Conservation (phyloP, 495 filamentous ascomycete genomes). For the Pyrenula aspistea region DNA sequence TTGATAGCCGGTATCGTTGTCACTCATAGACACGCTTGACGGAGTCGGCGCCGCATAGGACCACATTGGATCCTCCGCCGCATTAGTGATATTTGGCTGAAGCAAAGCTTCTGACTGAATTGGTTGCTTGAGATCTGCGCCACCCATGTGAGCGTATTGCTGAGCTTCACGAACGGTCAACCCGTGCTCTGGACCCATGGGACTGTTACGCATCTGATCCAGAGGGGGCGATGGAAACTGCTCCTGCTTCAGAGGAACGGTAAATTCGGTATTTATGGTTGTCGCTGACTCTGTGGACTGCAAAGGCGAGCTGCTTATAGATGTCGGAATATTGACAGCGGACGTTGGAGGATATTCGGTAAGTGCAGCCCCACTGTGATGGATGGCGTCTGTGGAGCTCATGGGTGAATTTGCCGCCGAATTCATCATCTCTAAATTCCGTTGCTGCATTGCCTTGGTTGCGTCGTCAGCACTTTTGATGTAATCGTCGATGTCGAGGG, state of each 20-base stretch:
- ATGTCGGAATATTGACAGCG: background rate
- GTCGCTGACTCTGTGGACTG: background rate
- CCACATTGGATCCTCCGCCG: background rate
- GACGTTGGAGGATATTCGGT: background rate
- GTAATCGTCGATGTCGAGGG: slow-evolving; percentile 51
- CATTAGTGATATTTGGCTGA: background rate
- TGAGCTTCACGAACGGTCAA: background rate
- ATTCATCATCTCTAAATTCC: slow-evolving; percentile 3
- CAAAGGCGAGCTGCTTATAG: background rate
- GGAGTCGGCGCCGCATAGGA: background rate
- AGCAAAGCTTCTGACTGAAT: background rate
- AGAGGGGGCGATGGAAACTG: background rate
- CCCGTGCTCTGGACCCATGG: background rate
- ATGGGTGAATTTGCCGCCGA: background rate
- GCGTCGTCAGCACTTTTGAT: slow-evolving; percentile 40
- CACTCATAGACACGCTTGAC: background rate
- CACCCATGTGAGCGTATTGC: background rate
- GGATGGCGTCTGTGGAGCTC: background rate
- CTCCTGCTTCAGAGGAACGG: background rate
- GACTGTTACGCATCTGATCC: background rate
- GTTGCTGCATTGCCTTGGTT: slow-evolving; percentile 33
- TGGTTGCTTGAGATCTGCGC: background rate
- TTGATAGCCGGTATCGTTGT: background rate
- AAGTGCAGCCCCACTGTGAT: background rate
- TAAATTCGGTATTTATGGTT: background rate